These are phyloP conservation scores for Hypoxylon sp. DNA, from an alignment of 2,329 filamentous ascomycete genomes.

Conservation along the genomic window DNA sequence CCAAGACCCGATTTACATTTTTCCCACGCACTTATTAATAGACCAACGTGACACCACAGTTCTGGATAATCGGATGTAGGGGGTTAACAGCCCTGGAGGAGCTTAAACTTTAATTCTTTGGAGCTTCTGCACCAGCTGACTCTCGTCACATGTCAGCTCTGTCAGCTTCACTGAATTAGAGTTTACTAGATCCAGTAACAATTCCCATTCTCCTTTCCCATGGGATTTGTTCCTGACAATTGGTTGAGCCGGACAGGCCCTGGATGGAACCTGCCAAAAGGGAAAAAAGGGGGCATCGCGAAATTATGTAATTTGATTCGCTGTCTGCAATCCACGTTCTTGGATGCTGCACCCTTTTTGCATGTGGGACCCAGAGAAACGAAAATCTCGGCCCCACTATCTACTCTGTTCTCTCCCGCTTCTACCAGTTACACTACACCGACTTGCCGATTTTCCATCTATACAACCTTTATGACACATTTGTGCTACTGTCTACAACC, in stretches of 20 bases:
- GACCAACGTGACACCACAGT: neutral
- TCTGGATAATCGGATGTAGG: neutral
- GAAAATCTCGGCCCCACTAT: slow-evolving; percentile 34
- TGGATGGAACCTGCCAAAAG: slow-evolving; percentile 26
- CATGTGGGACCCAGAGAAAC: slow-evolving; percentile 24
- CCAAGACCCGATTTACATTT: slow-evolving; percentile 6
- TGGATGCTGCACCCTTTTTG: slow-evolving; percentile 40
- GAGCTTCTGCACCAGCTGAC: slow-evolving; percentile 1
- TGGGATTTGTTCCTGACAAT: slow-evolving; percentile 32
- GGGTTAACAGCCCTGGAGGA: neutral
- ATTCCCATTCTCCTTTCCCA: slow-evolving; percentile 9
- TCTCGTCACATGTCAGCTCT: slow-evolving; percentile 29
- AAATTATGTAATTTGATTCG: slow-evolving; percentile 33
- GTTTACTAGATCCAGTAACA: slow-evolving; percentile 7
- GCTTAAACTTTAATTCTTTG: slow-evolving; percentile 1
- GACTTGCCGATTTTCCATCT: slow-evolving; percentile 27
- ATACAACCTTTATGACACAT: slow-evolving; percentile 26
- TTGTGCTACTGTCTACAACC: slow-evolving; percentile 16
- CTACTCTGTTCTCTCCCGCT: slow-evolving; percentile 6
- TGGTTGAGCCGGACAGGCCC: slow-evolving; percentile 1
- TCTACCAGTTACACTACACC: slow-evolving; percentile 21
- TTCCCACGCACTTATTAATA: slow-evolving; percentile 1
- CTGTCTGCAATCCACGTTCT: slow-evolving; percentile 34
- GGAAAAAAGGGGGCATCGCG: slow-evolving; percentile 20
- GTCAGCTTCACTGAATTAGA: neutral